Conservation (phyloP, 164 flowering plant genomes). For the Protea cynaroides region DNA sequence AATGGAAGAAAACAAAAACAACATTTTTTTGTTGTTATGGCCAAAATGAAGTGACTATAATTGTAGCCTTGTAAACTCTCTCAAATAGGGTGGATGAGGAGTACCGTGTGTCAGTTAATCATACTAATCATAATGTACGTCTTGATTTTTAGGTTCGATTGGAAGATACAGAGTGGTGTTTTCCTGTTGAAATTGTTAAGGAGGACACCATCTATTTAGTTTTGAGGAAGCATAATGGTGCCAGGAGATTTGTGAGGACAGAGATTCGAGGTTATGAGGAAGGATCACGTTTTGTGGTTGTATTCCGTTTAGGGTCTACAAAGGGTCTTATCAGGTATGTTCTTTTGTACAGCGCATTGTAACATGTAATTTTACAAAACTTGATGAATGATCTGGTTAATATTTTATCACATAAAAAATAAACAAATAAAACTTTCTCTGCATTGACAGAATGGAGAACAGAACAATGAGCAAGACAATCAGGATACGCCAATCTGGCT, state of each 20-base stretch:
- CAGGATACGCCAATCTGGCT: conserved; percentile 74
- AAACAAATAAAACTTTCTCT: too few species aligned
- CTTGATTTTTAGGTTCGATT: conserved; percentile 49
- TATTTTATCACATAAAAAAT: background rate
- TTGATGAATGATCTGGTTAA: conserved; percentile 1
- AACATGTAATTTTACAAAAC: background rate
- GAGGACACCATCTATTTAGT: conserved; percentile 75
- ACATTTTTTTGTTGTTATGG: too few species aligned
- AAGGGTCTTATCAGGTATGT: conserved; percentile 79
- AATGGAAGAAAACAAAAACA: too few species aligned
- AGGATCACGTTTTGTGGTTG: conserved; percentile 88
- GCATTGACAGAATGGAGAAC: conserved; percentile 71
- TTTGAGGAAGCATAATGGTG: conserved; percentile 49
- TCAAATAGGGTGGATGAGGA: too few species aligned
- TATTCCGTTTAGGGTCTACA: conserved; percentile 77
- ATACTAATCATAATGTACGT: conserved; percentile 6
- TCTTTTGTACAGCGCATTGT: background rate
- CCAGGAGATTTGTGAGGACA: conserved; percentile 47
- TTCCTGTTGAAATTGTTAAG: conserved; percentile 65
- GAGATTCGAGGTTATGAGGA: conserved; percentile 98
- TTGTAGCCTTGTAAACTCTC: too few species aligned
- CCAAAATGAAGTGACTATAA: too few species aligned
- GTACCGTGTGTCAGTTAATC: background rate
- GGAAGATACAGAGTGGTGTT: conserved; percentile 84
- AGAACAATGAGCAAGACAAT: conserved; percentile 52